Evolutionary conservation across 441 rosid species (phyloP).

Genomic region (Mallotus repandus): DNA sequence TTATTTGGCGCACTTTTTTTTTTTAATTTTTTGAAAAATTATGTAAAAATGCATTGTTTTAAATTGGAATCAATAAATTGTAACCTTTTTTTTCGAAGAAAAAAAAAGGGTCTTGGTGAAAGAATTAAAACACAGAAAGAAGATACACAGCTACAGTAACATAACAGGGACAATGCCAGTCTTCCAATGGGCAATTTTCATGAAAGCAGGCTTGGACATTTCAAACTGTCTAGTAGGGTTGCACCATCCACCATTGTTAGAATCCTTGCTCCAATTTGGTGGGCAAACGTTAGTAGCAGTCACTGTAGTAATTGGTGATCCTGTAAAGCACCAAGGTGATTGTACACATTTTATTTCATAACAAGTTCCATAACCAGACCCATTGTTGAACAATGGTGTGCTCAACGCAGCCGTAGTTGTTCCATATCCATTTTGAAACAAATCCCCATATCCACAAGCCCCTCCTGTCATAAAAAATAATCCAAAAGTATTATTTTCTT

Average conservation of each 20-base stretch:
- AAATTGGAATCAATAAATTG: too few species aligned
- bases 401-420: slow-evolving; percentile 66
- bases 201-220: slow-evolving; percentile 85
- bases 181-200: slow-evolving; percentile 77
- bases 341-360: slow-evolving; percentile 57
- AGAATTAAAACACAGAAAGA: not conserved
- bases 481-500: too few species aligned
- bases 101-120: too few species aligned
- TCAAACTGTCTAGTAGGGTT: slow-evolving; percentile 90
- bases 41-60: too few species aligned
- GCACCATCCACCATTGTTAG: slow-evolving; percentile 88
- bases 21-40: not conserved
- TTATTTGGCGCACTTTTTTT: not conserved
- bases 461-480: slow-evolving; percentile 45
- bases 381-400: slow-evolving; percentile 60
- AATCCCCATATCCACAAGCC: slow-evolving; percentile 84
- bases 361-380: slow-evolving; percentile 73
- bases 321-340: slow-evolving; percentile 47
- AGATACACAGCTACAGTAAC: slow-evolving; percentile 61
- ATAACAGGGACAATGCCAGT: slow-evolving; percentile 75
- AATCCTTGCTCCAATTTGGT: slow-evolving; percentile 68
- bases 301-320: slow-evolving; percentile 42
- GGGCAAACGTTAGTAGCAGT: slow-evolving; percentile 87
- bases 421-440: slow-evolving; percentile 64
- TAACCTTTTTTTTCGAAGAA: not conserved